Evolutionary conservation across 2,329 filamentous ascomycete genomes (phyloP).

Genomic region (Fusarium denticulatum): DNA sequence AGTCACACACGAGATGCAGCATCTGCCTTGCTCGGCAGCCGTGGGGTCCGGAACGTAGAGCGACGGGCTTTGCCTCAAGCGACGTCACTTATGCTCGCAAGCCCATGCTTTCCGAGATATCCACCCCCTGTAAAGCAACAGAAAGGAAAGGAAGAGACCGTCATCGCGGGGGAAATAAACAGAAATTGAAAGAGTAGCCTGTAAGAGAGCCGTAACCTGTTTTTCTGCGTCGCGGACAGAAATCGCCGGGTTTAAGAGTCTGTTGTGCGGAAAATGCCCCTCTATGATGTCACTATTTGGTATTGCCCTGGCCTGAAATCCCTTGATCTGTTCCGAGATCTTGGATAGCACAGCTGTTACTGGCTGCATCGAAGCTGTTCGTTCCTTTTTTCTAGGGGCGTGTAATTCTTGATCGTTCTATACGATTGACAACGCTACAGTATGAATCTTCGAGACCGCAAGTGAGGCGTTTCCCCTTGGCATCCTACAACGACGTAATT

Average conservation of each 20-base stretch:
- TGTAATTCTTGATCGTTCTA: background rate
- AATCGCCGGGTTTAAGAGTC: slow-evolving; percentile 3
- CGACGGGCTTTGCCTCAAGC: slow-evolving; percentile 12
- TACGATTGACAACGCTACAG: slow-evolving; percentile 2
- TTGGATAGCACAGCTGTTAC: slow-evolving; percentile 13
- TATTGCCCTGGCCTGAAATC: slow-evolving; percentile 19
- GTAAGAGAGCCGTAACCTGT: slow-evolving; percentile 18
- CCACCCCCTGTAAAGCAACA: background rate
- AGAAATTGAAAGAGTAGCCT: background rate
- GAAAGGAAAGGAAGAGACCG: background rate
- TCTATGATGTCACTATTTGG: slow-evolving; percentile 30
- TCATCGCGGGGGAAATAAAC: slow-evolving; percentile 2
- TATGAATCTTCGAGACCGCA: background rate
- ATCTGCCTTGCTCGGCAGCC: background rate
- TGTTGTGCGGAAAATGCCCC: background rate
- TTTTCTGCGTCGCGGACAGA: slow-evolving; percentile 10
- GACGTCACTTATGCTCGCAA: slow-evolving; percentile 26
- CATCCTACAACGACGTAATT: slow-evolving; percentile 23
- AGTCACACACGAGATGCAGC: background rate
- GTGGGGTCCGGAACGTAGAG: background rate
- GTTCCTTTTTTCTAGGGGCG: slow-evolving; percentile 1
- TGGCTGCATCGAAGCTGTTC: background rate
- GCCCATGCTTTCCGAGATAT: background rate
- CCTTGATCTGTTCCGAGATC: slow-evolving; percentile 30
- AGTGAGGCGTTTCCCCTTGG: background rate